Base-by-base conservation (phyloP, 768 basidiomycete genomes). In the Hygrocybe punicea region DNA sequence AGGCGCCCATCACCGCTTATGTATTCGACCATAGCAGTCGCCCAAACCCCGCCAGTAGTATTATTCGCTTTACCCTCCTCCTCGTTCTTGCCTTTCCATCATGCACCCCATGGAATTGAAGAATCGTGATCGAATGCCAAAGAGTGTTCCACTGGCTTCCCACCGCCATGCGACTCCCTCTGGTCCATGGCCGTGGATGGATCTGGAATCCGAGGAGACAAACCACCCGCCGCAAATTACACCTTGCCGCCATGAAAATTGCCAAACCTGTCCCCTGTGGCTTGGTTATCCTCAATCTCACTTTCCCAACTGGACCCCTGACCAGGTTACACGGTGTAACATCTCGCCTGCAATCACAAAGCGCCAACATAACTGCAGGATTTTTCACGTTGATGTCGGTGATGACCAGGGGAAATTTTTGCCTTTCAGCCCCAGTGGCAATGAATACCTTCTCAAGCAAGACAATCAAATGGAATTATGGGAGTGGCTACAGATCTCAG, bases 301-400 rank as follows among this genome's bases (percentile, higher is more conserved):
- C 11, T 85, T 80, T 58, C 79, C 79, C 10, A 85, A 83, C 57
- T 84, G 84, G 84, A 82, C 80, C 0, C 64, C 64, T 6, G 65
- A 64, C 13, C 83, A 84, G 59, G 76, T 77, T 55, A 60, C 61
- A 51, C 72, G 71, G 37, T 76, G 76, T 52, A 66, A 71, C 10
- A 72, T 79, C 25, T 58, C 63, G n/a, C 68, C 62, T 10, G 60
- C 71, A 29, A 61, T 77, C 4, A 53, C 60, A 14, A 63, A 58
- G 14, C 55, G 59, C 23, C 37, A 60, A 24, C 64, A 67, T 13
- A 51, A 45, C 6, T 75, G 73, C 37, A 69, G 55, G 3, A 66
- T 79, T n/a, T 63, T 76, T 58, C 69, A 68, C 57, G 68, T 81
- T 29, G 73, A 81, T 61, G 69, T 81, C n/a, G 59, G 62, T 37